Conservation (phyloP, 2,329 filamentous ascomycete species). For the Clarireedia paspali region DNA sequence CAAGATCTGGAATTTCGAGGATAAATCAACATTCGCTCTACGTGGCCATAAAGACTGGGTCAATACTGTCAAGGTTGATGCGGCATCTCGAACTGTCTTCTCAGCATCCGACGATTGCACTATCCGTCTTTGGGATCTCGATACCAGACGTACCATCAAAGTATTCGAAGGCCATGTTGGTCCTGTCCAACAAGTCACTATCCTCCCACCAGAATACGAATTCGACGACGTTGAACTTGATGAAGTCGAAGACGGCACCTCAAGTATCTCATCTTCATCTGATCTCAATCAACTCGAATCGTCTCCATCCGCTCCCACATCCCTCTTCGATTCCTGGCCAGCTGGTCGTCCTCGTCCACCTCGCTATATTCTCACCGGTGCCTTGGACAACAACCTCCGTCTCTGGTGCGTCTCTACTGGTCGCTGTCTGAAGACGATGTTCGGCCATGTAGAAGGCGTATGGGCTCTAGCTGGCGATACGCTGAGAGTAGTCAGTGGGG, state of each 20-base stretch:
- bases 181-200: conserved; percentile 85
- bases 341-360: conserved; percentile 66
- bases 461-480: conserved; percentile 91
- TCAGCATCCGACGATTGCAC: conserved; percentile 92
- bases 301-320: conserved; percentile 15
- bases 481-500: conserved; percentile 77
- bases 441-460: conserved; percentile 92
- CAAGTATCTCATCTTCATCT: conserved; percentile 17
- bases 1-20: conserved; percentile 87
- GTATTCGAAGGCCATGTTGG: conserved; percentile 85
- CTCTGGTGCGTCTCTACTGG: conserved; percentile 85
- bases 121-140: conserved; percentile 87
- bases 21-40: conserved; percentile 70
- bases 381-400: conserved; percentile 83
- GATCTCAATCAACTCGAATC: conserved; percentile 4
- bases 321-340: conserved; percentile 44
- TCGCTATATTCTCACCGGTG: conserved; percentile 87
- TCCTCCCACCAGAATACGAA: conserved; percentile 81
- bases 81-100: conserved; percentile 73
- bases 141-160: conserved; percentile 69
- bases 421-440: conserved; percentile 83
- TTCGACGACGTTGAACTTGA: conserved; percentile 62
- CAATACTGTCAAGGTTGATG: conserved; percentile 87
- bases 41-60: conserved; percentile 91
- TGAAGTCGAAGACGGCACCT: conserved; percentile 46